Base-by-base conservation (phyloP, 306 rosid species). In the Sindora glabra region DNA sequence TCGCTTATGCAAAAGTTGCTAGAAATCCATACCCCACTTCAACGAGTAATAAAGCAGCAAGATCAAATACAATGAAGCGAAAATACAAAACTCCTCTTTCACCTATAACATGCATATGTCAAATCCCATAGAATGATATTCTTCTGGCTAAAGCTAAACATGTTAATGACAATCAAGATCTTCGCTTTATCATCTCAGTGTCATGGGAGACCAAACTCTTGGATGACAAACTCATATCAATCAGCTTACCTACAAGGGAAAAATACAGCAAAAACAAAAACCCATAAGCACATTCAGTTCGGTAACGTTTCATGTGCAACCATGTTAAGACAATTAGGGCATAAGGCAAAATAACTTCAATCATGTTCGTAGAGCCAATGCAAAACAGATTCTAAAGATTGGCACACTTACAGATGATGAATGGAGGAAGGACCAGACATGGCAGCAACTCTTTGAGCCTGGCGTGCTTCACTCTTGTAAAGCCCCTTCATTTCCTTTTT, bases 401-500 rank as follows among this genome's bases (percentile, higher is more conserved):
- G 25, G 42, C 59, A 40, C 36, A 74, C 83, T 79, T 66, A 94
- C 94, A 82, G 23, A 38, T 86, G 85, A 77, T 67, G 99, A 47
- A 80, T 75, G 48, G 99, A 78, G 49, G 99, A 70, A 48, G 91
- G 89, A 51, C 89, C 89, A 56, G 91, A 69, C 68, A 74, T 59
- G 18, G 94, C 97, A 74, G 90, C 97, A 19, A 67, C 75, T 84
- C 74, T 94, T 65, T 86, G 99, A 27, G 97, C 97, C 50, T 75
- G 81, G 36, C 77, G 89, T 15, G 95, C 79, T 75, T 94, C 97
- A 38, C 73, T 54, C 69, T 46, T 84, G 70, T 86, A 94, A 69
- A 89, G 94, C 60, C 36, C 97, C 59, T 84, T 94, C 78, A 56
- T 73, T 73, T 94, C 99, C 27, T 89, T 94, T 53, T 94, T 94